Evolutionary conservation across 768 basidiomycete genomes (phyloP).

Genomic region (Suillus weaverae): DNA sequence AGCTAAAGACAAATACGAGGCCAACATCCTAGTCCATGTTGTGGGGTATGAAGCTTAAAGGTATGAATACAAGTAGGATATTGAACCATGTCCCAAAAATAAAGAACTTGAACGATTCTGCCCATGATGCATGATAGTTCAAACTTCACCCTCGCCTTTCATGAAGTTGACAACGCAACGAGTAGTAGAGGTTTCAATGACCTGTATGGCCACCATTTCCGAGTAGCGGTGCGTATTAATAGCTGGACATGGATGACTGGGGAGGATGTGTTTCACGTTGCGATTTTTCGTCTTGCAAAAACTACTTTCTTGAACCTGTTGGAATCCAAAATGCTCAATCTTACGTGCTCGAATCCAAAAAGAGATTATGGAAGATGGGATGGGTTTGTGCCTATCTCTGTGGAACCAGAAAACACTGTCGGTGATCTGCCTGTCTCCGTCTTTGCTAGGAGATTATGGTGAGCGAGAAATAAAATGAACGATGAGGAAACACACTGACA

Average conservation of each 20-base stretch:
- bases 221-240: slow-evolving; percentile 53
- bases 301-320: too few relatives aligned
- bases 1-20: slow-evolving; percentile 74
- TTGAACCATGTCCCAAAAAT: slow-evolving; percentile 71
- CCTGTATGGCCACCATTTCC: slow-evolving; percentile 34
- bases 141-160: slow-evolving; percentile 59
- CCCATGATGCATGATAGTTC: slow-evolving; percentile 67
- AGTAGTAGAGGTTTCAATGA: slow-evolving; percentile 22
- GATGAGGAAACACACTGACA: too few relatives aligned
- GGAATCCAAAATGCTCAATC: too few relatives aligned
- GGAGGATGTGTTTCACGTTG: background rate
- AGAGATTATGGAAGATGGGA: too few relatives aligned
- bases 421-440: too few relatives aligned
- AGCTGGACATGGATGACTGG: slow-evolving; percentile 24
- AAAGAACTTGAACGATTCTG: slow-evolving; percentile 56
- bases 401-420: too few relatives aligned
- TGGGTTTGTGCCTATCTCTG: too few relatives aligned
- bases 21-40: slow-evolving; percentile 72
- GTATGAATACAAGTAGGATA: slow-evolving; percentile 76
- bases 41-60: slow-evolving; percentile 66
- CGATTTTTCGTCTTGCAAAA: background rate
- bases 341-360: too few relatives aligned
- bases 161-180: slow-evolving; percentile 34
- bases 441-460: too few relatives aligned
- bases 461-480: too few relatives aligned